phyloP scores from a whole-genome alignment of 306 rosid species.

The Hylodesmum podocarpum region DNA sequence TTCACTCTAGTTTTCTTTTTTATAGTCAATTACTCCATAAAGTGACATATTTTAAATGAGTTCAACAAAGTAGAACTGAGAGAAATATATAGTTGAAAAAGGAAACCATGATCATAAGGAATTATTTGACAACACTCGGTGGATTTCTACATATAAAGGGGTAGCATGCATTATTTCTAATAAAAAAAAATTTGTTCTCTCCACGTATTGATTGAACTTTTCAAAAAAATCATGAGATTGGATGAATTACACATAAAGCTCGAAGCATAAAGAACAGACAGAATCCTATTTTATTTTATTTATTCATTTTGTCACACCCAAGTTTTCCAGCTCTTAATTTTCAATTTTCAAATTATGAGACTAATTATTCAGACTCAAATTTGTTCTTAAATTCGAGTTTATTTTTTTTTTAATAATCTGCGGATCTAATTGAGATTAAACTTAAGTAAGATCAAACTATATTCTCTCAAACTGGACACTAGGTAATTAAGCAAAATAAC shows the following conservation, averaged over 20 bases:
- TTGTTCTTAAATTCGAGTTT: neutral
- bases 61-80: slow-evolving; percentile 15
- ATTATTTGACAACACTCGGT: neutral
- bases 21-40: neutral
- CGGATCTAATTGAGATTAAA: neutral
- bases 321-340: slow-evolving; percentile 27
- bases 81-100: slow-evolving; percentile 16
- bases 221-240: slow-evolving; percentile 34
- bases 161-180: slow-evolving; percentile 22
- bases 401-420: too few species aligned
- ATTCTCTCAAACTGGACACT: neutral
- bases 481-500: too few species aligned
- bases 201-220: slow-evolving; percentile 47
- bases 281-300: slow-evolving; percentile 15
- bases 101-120: slow-evolving; percentile 23
- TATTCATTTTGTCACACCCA: slow-evolving; percentile 23
- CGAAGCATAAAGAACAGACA: slow-evolving; percentile 28
- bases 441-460: neutral
- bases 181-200: slow-evolving; percentile 14
- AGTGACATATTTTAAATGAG: slow-evolving; percentile 7
- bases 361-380: neutral
- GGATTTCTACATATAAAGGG: slow-evolving; percentile 24
- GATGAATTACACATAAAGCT: slow-evolving; percentile 29
- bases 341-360: neutral
- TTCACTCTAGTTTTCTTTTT: neutral